Percentiles rank a stretch among this genome's conserved stretches.
Evolutionary conservation across 1,139 yeast genomes (phyloP).

Genomic region (Blastobotrys capitulatus): DNA sequence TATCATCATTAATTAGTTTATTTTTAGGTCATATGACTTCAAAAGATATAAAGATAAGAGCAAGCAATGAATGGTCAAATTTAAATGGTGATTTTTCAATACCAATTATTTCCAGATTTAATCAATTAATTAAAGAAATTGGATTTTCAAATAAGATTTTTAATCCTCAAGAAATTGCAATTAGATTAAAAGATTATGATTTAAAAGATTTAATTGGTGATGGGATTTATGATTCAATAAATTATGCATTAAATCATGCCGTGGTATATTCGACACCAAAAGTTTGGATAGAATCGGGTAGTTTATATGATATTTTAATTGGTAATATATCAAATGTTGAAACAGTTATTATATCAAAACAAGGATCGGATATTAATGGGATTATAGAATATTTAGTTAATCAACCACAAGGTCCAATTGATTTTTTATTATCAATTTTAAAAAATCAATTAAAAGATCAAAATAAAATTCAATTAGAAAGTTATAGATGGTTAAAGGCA

Average conservation of each 20-base stretch:
- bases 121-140: background rate
- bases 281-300: background rate
- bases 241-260: conserved; percentile 4
- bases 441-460: background rate
- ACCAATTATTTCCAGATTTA: background rate
- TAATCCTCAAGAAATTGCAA: conserved; percentile 1
- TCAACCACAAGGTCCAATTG: conserved; percentile 1
- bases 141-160: background rate
- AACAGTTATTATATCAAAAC: background rate
- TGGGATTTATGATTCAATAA: background rate
- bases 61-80: background rate
- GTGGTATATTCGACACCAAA: background rate
- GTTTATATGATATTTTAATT: background rate
- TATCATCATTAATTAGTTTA: background rate
- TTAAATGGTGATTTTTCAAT: background rate
- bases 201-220: background rate
- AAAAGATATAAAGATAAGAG: background rate
- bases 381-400: background rate
- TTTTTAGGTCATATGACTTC: background rate
- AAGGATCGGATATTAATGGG: background rate
- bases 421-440: background rate
- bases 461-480: background rate
- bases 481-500: conserved; percentile 1
- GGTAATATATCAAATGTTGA: background rate
- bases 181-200: background rate